Base-by-base conservation (phyloP, 208 protist species). In the Leishmania lainsoni region DNA sequence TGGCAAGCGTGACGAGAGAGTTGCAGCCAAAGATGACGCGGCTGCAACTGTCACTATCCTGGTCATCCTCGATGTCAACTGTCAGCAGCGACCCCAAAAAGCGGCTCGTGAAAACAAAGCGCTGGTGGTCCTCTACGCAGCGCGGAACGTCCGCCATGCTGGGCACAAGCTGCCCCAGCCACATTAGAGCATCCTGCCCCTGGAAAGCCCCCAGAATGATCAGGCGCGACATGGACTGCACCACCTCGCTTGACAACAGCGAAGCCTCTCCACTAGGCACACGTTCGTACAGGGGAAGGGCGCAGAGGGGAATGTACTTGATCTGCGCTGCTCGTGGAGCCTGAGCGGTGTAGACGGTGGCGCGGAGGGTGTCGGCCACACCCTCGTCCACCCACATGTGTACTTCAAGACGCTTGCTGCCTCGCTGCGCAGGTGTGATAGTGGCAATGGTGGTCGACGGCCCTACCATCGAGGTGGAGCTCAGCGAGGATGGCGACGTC, bases 321-420 rank as follows among this genome's bases (percentile, higher is more conserved):
- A 92, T 58, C 80, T 96, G 94, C 75, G 94, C 92, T 20, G 94
- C 95, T 49, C 92, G 92, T 16, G 94, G 92, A 35, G 84, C 75
- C 51, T 89, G 84, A 52, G 83, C 66, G 35, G 85, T 84, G 82
- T 92, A 89, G 45, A 89, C 79, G 2, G 83, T 93, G 1, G 92
- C 71, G 26, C 75, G 80, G 32, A 97, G 58, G 58, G 76, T 79
- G 32, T 89, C 92, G 14, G 81, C 84, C 2, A 88, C 77, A 6
- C 89, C 89, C 66, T 94, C 92, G 58, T 89, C 85, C 39, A 89
- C 85, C 87, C 91, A 93, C 52, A 95, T 86, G 49, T 80, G 81
- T 10, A 92, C 72, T 73, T 93, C 88, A 5, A 93, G 72, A 8
- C 87, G 87, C 71, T 80, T 82, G 48, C 81, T 76, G 56, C 85